These are phyloP conservation scores for Claviceps fusiformis DNA, from an alignment of 2,329 filamentous ascomycete species.

Conservation along the genomic window DNA sequence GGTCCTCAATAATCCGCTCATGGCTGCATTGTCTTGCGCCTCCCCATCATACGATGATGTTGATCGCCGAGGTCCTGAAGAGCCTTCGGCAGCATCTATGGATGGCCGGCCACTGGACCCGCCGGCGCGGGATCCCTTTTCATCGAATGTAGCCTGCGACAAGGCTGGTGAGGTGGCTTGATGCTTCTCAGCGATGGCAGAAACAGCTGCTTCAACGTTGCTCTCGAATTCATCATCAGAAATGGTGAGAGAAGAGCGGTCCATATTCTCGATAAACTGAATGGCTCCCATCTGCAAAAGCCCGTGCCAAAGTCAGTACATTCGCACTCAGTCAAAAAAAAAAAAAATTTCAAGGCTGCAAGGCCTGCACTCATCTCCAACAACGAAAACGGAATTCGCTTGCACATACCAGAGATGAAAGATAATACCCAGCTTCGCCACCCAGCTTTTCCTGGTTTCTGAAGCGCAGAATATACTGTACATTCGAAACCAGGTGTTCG, in stretches of 20 bases:
- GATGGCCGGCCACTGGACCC: constrained; percentile 27
- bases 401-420: constrained; percentile 63
- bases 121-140: constrained; percentile 23
- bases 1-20: constrained; percentile 71
- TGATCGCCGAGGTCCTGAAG: constrained; percentile 34
- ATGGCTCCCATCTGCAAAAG: constrained; percentile 65
- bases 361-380: not conserved
- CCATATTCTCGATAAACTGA: constrained; percentile 92
- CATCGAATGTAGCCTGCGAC: constrained; percentile 28
- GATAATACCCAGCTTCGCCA: constrained; percentile 96
- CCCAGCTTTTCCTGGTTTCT: constrained; percentile 93
- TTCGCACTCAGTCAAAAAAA: not conserved
- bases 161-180: constrained; percentile 35
- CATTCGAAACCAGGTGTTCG: constrained; percentile 89
- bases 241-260: constrained; percentile 85
- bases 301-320: not conserved
- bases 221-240: constrained; percentile 89
- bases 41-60: constrained; percentile 41
- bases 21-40: constrained; percentile 61
- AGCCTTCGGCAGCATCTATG: constrained; percentile 22
- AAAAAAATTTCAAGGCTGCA: not conserved
- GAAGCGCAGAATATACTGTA: constrained; percentile 95
- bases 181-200: constrained; percentile 86
- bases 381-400: not conserved
- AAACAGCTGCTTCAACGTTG: constrained; percentile 93